Evolutionary conservation across 1,284 basidiomycete species (phyloP), one percentile per base, ranked within the genome.

Genomic region (Omphalotus olearius): DNA sequence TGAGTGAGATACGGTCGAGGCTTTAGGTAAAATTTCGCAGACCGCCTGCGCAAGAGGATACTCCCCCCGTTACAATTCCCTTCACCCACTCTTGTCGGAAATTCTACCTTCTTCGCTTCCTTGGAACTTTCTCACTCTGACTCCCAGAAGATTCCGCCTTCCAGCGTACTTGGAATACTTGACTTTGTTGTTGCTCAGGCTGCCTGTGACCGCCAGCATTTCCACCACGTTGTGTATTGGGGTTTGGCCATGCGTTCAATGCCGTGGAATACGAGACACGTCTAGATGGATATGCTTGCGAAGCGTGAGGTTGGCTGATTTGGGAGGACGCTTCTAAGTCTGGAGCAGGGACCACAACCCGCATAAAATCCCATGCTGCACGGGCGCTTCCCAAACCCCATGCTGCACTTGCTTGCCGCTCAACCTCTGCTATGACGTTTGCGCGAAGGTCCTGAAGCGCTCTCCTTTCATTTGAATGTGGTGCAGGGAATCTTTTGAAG

Each of bases 281-380:
- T 45, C 23, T 17, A 48, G 37, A 20, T 10, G 45, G 35, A 14
- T 20, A 4, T 38, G 9, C 2, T 2, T 10, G 10, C 26, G 43
- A 30, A 30, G 43, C 4, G 14, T 25, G 10, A 7, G 20, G 4
- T 45, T 45, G 23, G 30, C 25, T 30, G 4, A 26, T 3, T 5
- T 47, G 14, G 10, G 16, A 9, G 11, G 46, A 16, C 37, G 23
- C 17, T 25, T 40, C 35, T 33, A 30, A 9, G 30, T 45, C 45
- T 40, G 49, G 45, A 41, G 54, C 55, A 25, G 79, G 76, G 30
- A 91, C 66, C 6, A 70, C 66, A 33, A 87, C 63, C 41, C 71
- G 70, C 76, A 88, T 78, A 53, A 81, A 88, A 66, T 92, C 89
- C 56, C 74, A 75, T n/a, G 87, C 81, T 4, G 81, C 79, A 6